Base-by-base conservation (phyloP, 495 filamentous ascomycete genomes). In the Cenococcum geophilum region DNA sequence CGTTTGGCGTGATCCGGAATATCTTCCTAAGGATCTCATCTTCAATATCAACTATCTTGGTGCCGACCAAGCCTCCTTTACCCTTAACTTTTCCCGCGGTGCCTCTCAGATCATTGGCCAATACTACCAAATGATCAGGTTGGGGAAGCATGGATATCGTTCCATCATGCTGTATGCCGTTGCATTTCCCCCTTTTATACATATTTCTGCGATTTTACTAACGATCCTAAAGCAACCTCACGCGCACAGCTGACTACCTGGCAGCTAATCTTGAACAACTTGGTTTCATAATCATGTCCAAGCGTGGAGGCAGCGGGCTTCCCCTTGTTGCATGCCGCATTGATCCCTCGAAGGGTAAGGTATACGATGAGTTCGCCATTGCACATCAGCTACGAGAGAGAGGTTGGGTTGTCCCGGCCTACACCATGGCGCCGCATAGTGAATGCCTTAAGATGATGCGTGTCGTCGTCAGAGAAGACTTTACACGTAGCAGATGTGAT, bases 11-110 rank as follows among this genome's bases (percentile, higher is more conserved):
- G 80, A 85, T 36, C 87, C 89, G 1, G 84, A 92, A 69, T 95
- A 79, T 73, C 80, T 96, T 0, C 91, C 91, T 22, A 78, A 92
- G 72, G 91, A 95, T 71, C 84, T 96, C 40, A 89, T 96, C 68
- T 96, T 96, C 82, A 95, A 95, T 80, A 92, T 95, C 80, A 96
- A 96, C 77, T 96, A 96, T 72, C 86, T 96, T 1, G 91, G 91
- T 57, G 88, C 91, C 23, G 89, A 96, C 66, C 91, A 96, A 75
- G 85, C 91, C n/a, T 95, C 89, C 55, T 95, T 95, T 79, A 96
- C 91, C n/a, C 81, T 96, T 55, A 96, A 96, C 78, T 96, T 96
- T 79, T 91, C 86, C 72, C 92, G 93, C 74, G 91, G 91, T 59
- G 91, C 91, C 48, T 86, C 86, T 42, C 91, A 95, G 68, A 85